These are phyloP conservation scores for Rosa persica DNA, from an alignment of 306 rosid genomes.

Conservation along the genomic window DNA sequence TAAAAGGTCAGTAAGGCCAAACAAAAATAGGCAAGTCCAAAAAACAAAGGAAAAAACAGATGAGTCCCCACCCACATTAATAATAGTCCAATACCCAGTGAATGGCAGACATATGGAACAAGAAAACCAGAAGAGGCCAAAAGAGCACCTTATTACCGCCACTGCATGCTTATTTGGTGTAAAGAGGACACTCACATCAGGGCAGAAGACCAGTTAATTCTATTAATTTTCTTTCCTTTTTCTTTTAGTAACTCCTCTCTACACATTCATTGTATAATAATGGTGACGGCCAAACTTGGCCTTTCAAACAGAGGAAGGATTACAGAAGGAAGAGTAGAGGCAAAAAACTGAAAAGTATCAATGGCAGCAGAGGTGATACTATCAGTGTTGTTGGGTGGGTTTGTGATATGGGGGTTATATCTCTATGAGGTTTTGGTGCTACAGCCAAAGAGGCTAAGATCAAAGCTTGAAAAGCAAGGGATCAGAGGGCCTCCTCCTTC, in stretches of 20 bases:
- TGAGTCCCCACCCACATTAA: no score
- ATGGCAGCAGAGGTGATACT: not conserved
- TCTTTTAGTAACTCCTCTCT: not conserved
- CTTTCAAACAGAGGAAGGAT: not conserved
- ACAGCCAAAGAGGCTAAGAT: slow-evolving; percentile 47
- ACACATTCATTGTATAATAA: not conserved
- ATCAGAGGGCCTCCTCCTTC: slow-evolving; percentile 65
- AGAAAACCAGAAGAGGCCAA: no score
- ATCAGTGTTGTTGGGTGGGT: slow-evolving; percentile 34
- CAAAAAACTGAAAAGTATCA: not conserved
- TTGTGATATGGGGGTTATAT: slow-evolving; percentile 20
- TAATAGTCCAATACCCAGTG: no score
- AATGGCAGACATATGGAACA: no score
- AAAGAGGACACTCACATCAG: not conserved
- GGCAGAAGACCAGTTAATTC: no score
- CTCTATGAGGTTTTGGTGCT: slow-evolving; percentile 26
- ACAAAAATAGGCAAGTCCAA: no score
- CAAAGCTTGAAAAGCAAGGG: slow-evolving; percentile 62
- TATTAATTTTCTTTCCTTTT: no score
- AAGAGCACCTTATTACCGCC: no score
- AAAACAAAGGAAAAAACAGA: no score
- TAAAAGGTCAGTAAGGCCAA: no score
- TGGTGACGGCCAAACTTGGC: not conserved
- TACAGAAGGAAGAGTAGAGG: not conserved
- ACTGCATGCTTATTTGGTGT: not conserved